phyloP scores from a whole-genome alignment of 352 stramenopile genomes.

The Phytopythium ostracodes region DNA sequence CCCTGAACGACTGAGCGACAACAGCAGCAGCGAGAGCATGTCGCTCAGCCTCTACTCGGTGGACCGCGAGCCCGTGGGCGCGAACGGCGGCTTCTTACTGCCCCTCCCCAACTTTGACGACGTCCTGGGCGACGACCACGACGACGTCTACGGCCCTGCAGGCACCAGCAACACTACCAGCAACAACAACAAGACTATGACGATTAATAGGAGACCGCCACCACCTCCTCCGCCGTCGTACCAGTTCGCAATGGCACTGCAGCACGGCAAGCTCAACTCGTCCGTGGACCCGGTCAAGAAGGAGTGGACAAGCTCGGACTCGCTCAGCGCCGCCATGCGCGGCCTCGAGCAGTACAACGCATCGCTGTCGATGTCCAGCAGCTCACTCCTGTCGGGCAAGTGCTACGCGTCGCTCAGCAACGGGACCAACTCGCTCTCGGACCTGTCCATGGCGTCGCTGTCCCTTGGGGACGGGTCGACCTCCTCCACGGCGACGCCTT shows the following conservation, averaged over 20 bases:
- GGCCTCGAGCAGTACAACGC: conserved; percentile 29
- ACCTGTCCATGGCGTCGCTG: neutral
- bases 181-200: neutral
- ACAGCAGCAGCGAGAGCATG: conserved; percentile 16
- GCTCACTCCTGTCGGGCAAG: conserved; percentile 23
- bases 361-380: conserved; percentile 61
- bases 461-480: neutral
- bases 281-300: conserved; percentile 23
- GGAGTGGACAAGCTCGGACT: conserved; percentile 9
- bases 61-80: conserved; percentile 16
- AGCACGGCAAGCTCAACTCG: conserved; percentile 26
- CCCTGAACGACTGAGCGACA: conserved; percentile 10
- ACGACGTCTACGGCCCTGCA: neutral
- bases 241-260: conserved; percentile 20
- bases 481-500: neutral
- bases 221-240: conserved; percentile 5
- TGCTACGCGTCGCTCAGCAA: neutral
- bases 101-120: conserved; percentile 27
- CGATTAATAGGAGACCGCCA: neutral
- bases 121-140: conserved; percentile 17
- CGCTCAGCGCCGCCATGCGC: conserved; percentile 3
- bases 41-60: conserved; percentile 16
- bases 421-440: conserved; percentile 2
- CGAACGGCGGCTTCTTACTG: conserved; percentile 21
- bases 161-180: neutral